phyloP scores from a whole-genome alignment of 78 protist genomes.

The Reticulomyxa filosa region DNA sequence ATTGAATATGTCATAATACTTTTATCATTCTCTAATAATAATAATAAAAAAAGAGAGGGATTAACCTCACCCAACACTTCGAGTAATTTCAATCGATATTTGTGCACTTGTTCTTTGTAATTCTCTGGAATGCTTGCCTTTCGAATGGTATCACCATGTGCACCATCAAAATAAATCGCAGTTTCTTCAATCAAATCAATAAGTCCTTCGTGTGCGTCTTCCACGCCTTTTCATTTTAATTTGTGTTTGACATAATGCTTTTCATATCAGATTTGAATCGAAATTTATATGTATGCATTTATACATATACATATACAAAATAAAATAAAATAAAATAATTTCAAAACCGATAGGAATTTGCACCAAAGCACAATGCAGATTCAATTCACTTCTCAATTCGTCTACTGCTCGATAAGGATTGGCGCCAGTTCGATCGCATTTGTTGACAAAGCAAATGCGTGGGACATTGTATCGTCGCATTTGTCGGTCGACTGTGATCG shows the following conservation, averaged over 20 bases:
- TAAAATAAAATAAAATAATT: background rate
- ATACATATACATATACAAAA: background rate
- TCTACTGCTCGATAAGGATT: constrained; percentile 12
- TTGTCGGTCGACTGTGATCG: constrained; percentile 60
- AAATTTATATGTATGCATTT: background rate
- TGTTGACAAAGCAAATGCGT: constrained; percentile 66
- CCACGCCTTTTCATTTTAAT: no score
- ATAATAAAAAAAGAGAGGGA: no score
- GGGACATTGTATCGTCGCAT: constrained; percentile 54
- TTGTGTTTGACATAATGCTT: no score
- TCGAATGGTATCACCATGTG: background rate
- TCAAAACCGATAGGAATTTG: no score
- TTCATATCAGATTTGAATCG: background rate
- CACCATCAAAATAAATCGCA: constrained; percentile 39
- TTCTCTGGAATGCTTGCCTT: constrained; percentile 20
- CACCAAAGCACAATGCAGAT: constrained; percentile 47
- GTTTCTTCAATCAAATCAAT: constrained; percentile 47
- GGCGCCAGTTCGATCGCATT: constrained; percentile 60
- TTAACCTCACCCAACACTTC: constrained; percentile 36
- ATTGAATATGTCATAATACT: no score
- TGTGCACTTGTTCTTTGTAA: background rate
- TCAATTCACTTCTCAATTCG: constrained; percentile 35
- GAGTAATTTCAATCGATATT: constrained; percentile 7
- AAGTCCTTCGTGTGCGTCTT: constrained; percentile 39
- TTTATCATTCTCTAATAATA: no score